Percentiles rank a stretch among this genome's conserved stretches.
These are phyloP conservation scores for Sphaceloma murrayae DNA, from an alignment of 2,329 filamentous ascomycete genomes.

Conservation along the genomic window DNA sequence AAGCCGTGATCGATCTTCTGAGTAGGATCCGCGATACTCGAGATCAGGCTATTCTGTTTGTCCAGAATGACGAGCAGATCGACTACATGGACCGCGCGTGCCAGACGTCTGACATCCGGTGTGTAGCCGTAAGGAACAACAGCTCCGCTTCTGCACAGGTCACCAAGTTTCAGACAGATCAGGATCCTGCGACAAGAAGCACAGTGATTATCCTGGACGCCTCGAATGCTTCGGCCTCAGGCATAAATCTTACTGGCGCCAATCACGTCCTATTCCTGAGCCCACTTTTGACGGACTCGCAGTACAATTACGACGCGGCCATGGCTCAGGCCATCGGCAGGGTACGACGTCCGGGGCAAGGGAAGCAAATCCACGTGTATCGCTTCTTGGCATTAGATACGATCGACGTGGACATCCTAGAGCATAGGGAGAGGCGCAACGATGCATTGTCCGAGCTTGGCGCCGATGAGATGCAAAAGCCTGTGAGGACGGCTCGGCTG, in stretches of 20 bases:
- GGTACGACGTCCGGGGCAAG: conserved; percentile 49
- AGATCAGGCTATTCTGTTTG: conserved; percentile 49
- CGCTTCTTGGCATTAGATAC: conserved; percentile 74
- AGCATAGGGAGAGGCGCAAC: conserved; percentile 33
- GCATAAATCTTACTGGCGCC: conserved; percentile 51
- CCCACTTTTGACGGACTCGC: conserved; percentile 42
- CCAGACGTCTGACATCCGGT: conserved; percentile 24
- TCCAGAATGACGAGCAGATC: conserved; percentile 43
- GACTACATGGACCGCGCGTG: conserved; percentile 30
- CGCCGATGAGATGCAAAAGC: background rate
- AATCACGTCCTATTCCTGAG: conserved; percentile 57
- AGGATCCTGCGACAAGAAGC: background rate
- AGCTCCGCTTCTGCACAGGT: conserved; percentile 2
- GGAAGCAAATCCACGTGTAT: conserved; percentile 49
- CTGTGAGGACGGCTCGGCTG: background rate
- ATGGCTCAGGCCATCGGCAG: conserved; percentile 58
- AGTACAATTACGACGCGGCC: conserved; percentile 46
- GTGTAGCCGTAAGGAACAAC: conserved; percentile 28
- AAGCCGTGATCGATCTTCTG: conserved; percentile 39
- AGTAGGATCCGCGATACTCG: conserved; percentile 28
- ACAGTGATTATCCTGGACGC: conserved; percentile 51
- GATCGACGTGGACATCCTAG: conserved; percentile 40
- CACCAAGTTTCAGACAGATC: conserved; percentile 13
- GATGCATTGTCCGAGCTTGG: conserved; percentile 23
- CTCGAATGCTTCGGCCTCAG: conserved; percentile 48